Evolutionary conservation across 495 filamentous ascomycete genomes (phyloP).

Genomic region (Staphylotrichum longicolle): DNA sequence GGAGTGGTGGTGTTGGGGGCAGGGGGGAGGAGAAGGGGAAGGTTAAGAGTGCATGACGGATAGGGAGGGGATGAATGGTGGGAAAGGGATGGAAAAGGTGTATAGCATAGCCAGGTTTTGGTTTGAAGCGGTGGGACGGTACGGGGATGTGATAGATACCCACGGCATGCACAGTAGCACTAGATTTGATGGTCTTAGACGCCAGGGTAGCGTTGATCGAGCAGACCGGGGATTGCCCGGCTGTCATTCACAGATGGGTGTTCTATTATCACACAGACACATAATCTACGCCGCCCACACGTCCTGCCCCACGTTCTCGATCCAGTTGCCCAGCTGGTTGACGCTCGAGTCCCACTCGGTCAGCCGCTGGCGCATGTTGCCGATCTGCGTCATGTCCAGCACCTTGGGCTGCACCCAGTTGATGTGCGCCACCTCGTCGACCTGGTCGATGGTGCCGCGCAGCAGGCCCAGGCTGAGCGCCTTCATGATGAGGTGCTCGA

Average conservation of each 20-base stretch:
- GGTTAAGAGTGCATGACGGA: constrained; percentile 27
- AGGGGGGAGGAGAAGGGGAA: constrained; percentile 18
- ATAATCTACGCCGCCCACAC: constrained; percentile 72
- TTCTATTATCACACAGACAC: background rate
- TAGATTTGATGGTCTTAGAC: too few relatives aligned
- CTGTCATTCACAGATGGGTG: constrained; percentile 12
- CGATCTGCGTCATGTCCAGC: constrained; percentile 91
- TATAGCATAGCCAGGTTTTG: background rate
- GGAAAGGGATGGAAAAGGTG: background rate
- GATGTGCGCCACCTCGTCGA: constrained; percentile 88
- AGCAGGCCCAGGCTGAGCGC: constrained; percentile 89
- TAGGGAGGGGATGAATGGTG: background rate
- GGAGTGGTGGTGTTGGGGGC: constrained; percentile 44
- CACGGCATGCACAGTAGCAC: too few relatives aligned
- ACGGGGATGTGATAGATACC: too few relatives aligned
- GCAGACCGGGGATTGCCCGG: too few relatives aligned
- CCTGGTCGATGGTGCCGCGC: constrained; percentile 92
- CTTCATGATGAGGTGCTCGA: constrained; percentile 98
- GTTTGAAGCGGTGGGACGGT: too few relatives aligned
- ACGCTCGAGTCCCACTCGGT: constrained; percentile 95
- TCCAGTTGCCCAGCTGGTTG: constrained; percentile 92
- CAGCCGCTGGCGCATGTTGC: constrained; percentile 82
- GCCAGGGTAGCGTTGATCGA: too few relatives aligned
- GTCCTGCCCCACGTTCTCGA: constrained; percentile 83
- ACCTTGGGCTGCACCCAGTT: constrained; percentile 99